Conservation (phyloP, 805 yeast genomes). For the Torulaspora quercuum region DNA sequence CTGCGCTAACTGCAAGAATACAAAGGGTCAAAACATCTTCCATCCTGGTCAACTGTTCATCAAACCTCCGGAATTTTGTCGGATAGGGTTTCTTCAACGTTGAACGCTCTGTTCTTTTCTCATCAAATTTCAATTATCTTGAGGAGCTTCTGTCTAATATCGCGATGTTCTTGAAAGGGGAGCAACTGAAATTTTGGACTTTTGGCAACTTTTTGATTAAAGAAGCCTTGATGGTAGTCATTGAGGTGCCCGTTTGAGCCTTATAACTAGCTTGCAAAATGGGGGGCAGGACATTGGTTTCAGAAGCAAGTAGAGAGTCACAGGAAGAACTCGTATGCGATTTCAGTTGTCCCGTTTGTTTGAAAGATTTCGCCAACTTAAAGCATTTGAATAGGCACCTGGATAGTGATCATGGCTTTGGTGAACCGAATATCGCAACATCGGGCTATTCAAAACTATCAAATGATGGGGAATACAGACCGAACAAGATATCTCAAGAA, state of each 20-base stretch:
- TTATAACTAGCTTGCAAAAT: too few species aligned
- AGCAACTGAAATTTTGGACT: background rate
- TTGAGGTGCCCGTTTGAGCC: too few species aligned
- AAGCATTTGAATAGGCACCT: conserved; percentile 62
- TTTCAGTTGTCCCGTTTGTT: conserved; percentile 69
- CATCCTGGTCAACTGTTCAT: too few species aligned
- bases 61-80: too few species aligned
- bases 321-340: too few species aligned
- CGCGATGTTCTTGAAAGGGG: conserved; percentile 2
- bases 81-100: too few species aligned
- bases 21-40: conserved; percentile 14
- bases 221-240: too few species aligned
- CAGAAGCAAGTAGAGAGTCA: too few species aligned
- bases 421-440: conserved; percentile 15
- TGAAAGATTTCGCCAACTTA: conserved; percentile 52
- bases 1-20: conserved; percentile 6
- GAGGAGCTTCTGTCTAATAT: background rate
- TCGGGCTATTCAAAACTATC: conserved; percentile 9
- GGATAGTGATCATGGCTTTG: conserved; percentile 59
- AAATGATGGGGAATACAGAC: conserved; percentile 25
- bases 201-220: too few species aligned
- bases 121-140: too few species aligned
- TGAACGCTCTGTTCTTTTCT: too few species aligned
- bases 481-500: conserved; percentile 41
- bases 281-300: too few species aligned